Base-by-base conservation (phyloP, 2,329 filamentous ascomycete species). In the Trichoderma asperellum region DNA sequence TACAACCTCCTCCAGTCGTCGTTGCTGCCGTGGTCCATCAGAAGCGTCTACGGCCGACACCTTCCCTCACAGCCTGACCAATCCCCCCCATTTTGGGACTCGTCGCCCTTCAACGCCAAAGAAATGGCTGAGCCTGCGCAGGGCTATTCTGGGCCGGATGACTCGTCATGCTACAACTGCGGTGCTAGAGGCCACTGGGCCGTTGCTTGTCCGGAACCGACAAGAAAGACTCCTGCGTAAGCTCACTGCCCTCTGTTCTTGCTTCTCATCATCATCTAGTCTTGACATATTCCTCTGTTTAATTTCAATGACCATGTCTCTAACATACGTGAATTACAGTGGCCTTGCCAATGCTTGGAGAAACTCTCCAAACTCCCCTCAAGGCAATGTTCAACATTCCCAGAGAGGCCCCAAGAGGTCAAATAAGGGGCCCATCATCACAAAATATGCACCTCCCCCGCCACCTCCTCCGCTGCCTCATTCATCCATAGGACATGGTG, bases 151-250 rank as follows among this genome's bases (percentile, higher is more conserved):
- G 73, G 76, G 70, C 78, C 78, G 34, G 78, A 80, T 57, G 79
- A 81, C 69, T 74, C 79, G 61, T 76, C 81, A 71, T 88, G 86
- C 76, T 87, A 86, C 75, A 87, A 87, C 73, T 88, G 86, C 73
- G 84, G 85, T 64, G 75, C 77, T 59, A 76, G 78, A 35, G 83
- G 83, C 4, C 86, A 88, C 74, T 87, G 84, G 80, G 79, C 84
- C 14, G 77, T 86, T 64, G 84, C 84, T 61, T 88, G 86, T 74
- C 85, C 84, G 8, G 82, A 86, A 70, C 81, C 83, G 27, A 84
- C 83, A 29, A 78, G 84, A 71, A 76, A 78, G 72, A 80, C 81
- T 57, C 83, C 83, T 72, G 83, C 81, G 86, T 87, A 81, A 84
- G 85, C 83, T 27, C 35, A 43, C 32, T 65, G 63, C 53, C 40